Conservation (phyloP, 148 eudicot species). For the Mesembryanthemum crystallinum region DNA sequence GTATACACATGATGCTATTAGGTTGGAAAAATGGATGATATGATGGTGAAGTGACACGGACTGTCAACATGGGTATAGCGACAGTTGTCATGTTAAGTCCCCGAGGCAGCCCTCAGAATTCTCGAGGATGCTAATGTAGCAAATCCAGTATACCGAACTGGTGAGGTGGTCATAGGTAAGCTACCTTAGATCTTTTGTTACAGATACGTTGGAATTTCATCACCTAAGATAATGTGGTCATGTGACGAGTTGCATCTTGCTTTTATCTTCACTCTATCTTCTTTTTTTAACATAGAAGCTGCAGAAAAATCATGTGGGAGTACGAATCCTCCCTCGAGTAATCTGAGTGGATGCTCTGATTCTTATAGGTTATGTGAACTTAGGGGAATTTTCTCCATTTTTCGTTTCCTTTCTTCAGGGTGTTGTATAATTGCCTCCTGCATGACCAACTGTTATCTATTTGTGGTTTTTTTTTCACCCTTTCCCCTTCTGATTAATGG, state of each 20-base stretch:
- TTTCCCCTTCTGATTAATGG: no score
- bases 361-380: background rate
- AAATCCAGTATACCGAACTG: conserved; percentile 51
- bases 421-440: conserved; percentile 16
- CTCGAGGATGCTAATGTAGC: conserved; percentile 43
- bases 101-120: conserved; percentile 59
- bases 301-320: background rate
- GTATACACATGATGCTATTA: conserved; percentile 17
- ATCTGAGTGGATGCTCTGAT: background rate
- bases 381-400: background rate
- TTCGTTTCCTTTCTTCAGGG: background rate
- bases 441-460: no score
- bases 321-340: conserved; percentile 5
- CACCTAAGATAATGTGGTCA: background rate
- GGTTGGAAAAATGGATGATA: conserved; percentile 75
- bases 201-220: background rate
- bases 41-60: conserved; percentile 85
- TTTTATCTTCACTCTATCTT: background rate
- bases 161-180: conserved; percentile 58
- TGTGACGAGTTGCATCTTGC: background rate
- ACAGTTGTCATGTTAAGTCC: conserved; percentile 81
- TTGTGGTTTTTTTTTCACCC: no score
- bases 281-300: background rate
- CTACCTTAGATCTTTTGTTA: no score
- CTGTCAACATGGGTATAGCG: conserved; percentile 92